Conservation (phyloP, 1,284 basidiomycete species). For the Pyrrhoderma noxium region DNA sequence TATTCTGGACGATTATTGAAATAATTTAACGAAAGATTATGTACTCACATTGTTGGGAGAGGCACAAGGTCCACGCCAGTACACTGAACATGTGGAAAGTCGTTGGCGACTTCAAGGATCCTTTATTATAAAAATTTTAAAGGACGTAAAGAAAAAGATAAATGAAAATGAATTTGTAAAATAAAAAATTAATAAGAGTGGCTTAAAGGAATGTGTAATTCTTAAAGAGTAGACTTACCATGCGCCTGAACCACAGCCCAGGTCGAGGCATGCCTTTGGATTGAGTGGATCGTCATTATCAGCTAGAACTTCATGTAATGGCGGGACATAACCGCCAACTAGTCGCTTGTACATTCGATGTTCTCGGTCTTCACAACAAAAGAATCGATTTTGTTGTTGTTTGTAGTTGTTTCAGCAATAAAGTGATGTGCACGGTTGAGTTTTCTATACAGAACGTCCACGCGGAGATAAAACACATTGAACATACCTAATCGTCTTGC, state of each 20-base stretch:
- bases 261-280: slow-evolving; percentile 57
- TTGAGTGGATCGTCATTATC: slow-evolving; percentile 14
- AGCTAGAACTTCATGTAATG: slow-evolving; percentile 17
- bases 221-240: no score
- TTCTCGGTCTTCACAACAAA: slow-evolving; percentile 46
- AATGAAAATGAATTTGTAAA: background rate
- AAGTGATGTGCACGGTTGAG: no score
- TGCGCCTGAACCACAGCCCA: slow-evolving; percentile 70
- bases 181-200: no score
- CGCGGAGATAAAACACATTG: no score
- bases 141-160: background rate
- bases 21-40: background rate
- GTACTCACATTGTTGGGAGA: slow-evolving; percentile 56
- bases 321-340: slow-evolving; percentile 48
- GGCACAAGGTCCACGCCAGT: slow-evolving; percentile 74
- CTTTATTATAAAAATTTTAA: slow-evolving; percentile 29
- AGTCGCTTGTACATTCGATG: slow-evolving; percentile 54
- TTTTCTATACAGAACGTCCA: no score
- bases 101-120: slow-evolving; percentile 66
- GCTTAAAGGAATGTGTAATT: no score
- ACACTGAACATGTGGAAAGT: slow-evolving; percentile 60
- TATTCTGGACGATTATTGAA: no score
- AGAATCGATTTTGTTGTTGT: background rate
- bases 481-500: slow-evolving; percentile 51
- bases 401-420: no score